These are phyloP conservation scores for Lactifluus volemus DNA, from an alignment of 768 basidiomycete species.

Conservation along the genomic window DNA sequence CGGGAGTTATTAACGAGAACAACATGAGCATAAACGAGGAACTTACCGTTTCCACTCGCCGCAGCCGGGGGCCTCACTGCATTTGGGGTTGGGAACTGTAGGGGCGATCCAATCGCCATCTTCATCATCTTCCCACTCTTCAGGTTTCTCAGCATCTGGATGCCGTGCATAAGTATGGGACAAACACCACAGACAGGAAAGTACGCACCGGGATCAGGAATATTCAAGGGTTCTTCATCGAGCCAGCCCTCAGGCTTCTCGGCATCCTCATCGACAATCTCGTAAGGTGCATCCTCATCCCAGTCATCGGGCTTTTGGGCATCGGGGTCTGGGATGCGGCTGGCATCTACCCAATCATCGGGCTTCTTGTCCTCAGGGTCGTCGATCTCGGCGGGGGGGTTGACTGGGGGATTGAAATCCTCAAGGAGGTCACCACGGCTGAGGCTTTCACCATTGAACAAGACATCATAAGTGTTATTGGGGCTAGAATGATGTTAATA, in stretches of 20 bases:
- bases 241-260: slow-evolving; percentile 94
- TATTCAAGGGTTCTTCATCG: slow-evolving; percentile 67
- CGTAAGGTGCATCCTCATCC: slow-evolving; percentile 95
- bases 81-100: slow-evolving; percentile 82
- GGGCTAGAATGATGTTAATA: slow-evolving; percentile 40
- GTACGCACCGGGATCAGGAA: slow-evolving; percentile 76
- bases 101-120: slow-evolving; percentile 98
- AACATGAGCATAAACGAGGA: slow-evolving; percentile 2
- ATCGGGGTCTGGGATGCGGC: slow-evolving; percentile 76
- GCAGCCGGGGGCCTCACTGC: slow-evolving; percentile 84
- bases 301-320: slow-evolving; percentile 94
- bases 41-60: slow-evolving; percentile 83
- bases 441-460: slow-evolving; percentile 79
- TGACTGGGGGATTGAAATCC: slow-evolving; percentile 89
- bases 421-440: slow-evolving; percentile 80
- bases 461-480: slow-evolving; percentile 89
- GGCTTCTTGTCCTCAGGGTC: slow-evolving; percentile 91
- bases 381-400: slow-evolving; percentile 88
- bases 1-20: neutral
- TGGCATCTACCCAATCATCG: slow-evolving; percentile 82
- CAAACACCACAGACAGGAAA: neutral
- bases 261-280: slow-evolving; percentile 82
- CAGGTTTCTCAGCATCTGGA: slow-evolving; percentile 82
- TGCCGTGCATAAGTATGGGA: neutral
- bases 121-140: slow-evolving; percentile 99